Conservation (phyloP, 1,139 yeast genomes). For the Magnusiomyces clavatus region DNA sequence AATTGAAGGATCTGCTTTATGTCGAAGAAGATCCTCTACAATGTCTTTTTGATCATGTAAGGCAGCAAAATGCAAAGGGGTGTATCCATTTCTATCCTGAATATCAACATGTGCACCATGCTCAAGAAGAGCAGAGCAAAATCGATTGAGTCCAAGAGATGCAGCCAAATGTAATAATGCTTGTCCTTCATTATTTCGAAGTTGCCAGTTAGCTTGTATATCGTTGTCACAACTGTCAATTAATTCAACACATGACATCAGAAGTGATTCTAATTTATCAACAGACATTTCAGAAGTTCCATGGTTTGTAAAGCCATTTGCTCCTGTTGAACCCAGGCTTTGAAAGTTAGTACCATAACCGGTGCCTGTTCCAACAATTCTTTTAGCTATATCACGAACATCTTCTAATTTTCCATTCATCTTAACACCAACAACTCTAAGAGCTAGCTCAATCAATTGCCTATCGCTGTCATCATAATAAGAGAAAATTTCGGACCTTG, state of each 20-base stretch:
- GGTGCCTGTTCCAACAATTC: conserved; percentile 45
- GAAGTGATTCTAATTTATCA: conserved; percentile 50
- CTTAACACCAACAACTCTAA: conserved; percentile 85
- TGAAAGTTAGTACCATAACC: conserved; percentile 9
- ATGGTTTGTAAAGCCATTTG: not conserved
- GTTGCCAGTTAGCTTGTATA: conserved; percentile 60
- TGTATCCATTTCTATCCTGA: conserved; percentile 64
- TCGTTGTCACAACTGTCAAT: conserved; percentile 51
- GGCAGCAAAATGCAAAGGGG: conserved; percentile 78
- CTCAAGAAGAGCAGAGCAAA: conserved; percentile 54
- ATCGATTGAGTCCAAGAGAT: conserved; percentile 51
- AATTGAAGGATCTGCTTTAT: conserved; percentile 52
- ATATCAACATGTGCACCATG: conserved; percentile 69
- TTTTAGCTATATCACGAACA: conserved; percentile 77
- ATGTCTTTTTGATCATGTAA: conserved; percentile 57
- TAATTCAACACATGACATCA: conserved; percentile 57
- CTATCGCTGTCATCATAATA: conserved; percentile 90
- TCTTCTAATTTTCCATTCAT: conserved; percentile 90
- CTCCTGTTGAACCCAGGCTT: not conserved
- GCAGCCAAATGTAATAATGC: conserved; percentile 75
- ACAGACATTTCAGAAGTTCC: conserved; percentile 24
- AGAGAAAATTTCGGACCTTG: conserved; percentile 56
- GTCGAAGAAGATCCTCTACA: conserved; percentile 46
- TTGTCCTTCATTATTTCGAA: conserved; percentile 70
- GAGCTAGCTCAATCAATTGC: conserved; percentile 79